Evolutionary conservation across 2,329 filamentous ascomycete genomes (phyloP).

Genomic region (Apiospora sp.): DNA sequence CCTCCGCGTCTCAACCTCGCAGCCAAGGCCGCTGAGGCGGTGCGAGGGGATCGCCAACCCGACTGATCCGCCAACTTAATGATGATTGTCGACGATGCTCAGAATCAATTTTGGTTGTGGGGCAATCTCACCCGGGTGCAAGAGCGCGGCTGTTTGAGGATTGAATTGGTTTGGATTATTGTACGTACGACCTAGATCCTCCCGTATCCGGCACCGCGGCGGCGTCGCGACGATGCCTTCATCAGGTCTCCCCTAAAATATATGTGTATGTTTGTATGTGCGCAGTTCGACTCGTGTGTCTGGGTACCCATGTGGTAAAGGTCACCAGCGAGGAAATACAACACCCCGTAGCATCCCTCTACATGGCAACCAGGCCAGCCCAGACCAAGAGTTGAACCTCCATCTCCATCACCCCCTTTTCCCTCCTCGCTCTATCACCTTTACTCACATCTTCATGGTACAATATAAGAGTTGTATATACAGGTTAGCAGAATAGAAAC

Average conservation of each 20-base stretch:
- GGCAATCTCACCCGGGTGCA: not conserved
- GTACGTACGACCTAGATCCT: constrained; percentile 14
- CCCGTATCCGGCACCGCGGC: constrained; percentile 1
- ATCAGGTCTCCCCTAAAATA: not conserved
- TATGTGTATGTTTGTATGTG: not conserved
- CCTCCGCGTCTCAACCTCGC: not conserved
- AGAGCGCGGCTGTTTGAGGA: not conserved
- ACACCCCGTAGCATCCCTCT: constrained; percentile 13
- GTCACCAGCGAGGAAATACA: constrained; percentile 12
- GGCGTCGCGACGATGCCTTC: not conserved
- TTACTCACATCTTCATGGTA: not conserved
- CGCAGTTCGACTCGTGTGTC: not conserved
- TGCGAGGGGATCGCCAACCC: not conserved
- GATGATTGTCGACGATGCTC: not conserved
- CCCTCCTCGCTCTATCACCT: not conserved
- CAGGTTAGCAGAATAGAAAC: constrained; percentile 21
- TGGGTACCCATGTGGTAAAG: constrained; percentile 11
- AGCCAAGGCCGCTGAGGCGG: not conserved
- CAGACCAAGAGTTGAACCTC: constrained; percentile 18
- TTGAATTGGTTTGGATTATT: constrained; percentile 17
- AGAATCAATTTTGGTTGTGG: not conserved
- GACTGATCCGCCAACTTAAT: constrained; percentile 1
- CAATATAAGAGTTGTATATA: constrained; percentile 19
- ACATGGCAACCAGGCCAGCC: constrained; percentile 20
- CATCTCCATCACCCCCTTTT: not conserved